phyloP scores from a whole-genome alignment of 2,329 filamentous ascomycete species.

The Geoglossum cookeanum region DNA sequence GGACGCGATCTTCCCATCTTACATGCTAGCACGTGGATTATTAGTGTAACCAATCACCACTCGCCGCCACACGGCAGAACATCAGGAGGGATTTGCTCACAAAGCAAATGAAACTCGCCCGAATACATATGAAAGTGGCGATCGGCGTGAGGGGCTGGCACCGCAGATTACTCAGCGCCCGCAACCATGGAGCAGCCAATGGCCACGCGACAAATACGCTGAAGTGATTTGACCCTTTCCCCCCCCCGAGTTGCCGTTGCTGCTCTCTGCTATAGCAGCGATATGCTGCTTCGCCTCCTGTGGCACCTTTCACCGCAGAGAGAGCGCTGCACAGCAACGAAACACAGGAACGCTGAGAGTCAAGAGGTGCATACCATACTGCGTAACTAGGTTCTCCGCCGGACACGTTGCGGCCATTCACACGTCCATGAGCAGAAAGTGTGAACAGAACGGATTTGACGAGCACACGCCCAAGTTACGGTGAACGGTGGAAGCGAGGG shows the following conservation, averaged over 20 bases:
- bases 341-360: background rate
- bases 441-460: background rate
- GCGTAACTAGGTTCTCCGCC: background rate
- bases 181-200: background rate
- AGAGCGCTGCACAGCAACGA: background rate
- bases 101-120: background rate
- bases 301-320: background rate
- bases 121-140: background rate
- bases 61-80: background rate
- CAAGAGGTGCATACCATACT: background rate
- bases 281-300: background rate
- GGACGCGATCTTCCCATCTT: background rate
- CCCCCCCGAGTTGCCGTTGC: background rate
- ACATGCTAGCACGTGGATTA: background rate
- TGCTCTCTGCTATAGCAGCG: background rate
- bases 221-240: background rate
- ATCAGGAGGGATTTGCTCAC: background rate
- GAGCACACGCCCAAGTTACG: background rate
- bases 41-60: background rate
- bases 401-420: conserved; percentile 1
- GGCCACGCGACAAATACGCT: background rate
- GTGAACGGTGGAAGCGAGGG: conserved; percentile 1
- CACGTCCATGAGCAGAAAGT: background rate
- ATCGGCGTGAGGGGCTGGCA: background rate
- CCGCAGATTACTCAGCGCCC: background rate